Evolutionary conservation across 805 yeast genomes (phyloP).

Genomic region (Ogataea minuta): DNA sequence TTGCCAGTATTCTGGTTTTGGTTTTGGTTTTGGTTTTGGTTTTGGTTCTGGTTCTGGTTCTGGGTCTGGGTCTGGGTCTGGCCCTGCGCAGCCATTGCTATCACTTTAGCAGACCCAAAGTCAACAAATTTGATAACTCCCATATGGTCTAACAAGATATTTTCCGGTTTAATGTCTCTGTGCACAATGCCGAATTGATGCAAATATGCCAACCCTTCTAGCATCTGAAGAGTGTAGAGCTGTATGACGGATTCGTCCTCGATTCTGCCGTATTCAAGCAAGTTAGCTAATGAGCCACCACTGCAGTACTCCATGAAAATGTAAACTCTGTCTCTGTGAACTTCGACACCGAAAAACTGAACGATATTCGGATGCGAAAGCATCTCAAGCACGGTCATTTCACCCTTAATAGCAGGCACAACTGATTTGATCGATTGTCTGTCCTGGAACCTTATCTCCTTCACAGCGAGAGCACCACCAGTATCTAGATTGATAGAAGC

Average conservation of each 20-base stretch:
- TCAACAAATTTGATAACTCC: conserved; percentile 95
- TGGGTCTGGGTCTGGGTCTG: conserved; percentile 6
- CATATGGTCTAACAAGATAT: conserved; percentile 81
- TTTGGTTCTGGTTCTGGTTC: conserved; percentile 2
- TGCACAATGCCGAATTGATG: conserved; percentile 96
- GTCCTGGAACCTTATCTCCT: conserved; percentile 89
- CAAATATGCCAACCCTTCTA: conserved; percentile 91
- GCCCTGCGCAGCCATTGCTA: conserved; percentile 53
- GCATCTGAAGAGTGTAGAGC: conserved; percentile 84
- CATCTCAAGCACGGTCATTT: conserved; percentile 95
- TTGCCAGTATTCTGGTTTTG: conserved; percentile 2
- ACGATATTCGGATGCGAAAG: conserved; percentile 95
- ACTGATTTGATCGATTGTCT: conserved; percentile 78
- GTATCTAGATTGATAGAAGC: conserved; percentile 91
- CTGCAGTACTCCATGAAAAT: conserved; percentile 98
- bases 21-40: conserved; percentile 1
- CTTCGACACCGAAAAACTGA: conserved; percentile 95
- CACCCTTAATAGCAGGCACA: conserved; percentile 88
- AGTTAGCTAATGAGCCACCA: conserved; percentile 86
- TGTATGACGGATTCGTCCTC: conserved; percentile 94
- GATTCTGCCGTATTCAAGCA: conserved; percentile 87
- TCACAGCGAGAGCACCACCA: conserved; percentile 96
- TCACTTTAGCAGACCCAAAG: conserved; percentile 95
- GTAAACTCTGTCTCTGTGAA: conserved; percentile 91
- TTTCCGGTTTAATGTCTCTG: conserved; percentile 95